Evolutionary conservation across 2,329 filamentous ascomycete species (phyloP), one percentile per base, ranked within the genome.

Genomic region (Delphinella strobiligena): DNA sequence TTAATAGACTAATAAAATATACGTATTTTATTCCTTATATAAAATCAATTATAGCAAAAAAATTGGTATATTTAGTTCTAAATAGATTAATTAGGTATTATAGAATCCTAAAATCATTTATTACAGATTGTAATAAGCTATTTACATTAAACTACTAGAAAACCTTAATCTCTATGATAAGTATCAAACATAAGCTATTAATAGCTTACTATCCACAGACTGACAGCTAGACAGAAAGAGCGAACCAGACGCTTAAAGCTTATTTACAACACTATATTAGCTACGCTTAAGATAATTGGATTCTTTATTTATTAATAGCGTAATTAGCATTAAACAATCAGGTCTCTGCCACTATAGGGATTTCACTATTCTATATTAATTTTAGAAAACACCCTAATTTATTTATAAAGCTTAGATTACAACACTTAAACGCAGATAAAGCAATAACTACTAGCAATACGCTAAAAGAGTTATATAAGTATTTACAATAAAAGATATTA

Each of bases 171-270:
- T 34, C 19, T 38, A 37, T 15, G 18, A 38, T 49, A 12, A 42
- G 46, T 19, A 51, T 55, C 8, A 37, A 50, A 36, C 30, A 43
- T 19, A 45, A 48, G 17, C 43, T 52, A 2, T 53, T 42, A 3
- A 57, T 49, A 11, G 43, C 47, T n/a, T 54, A 49, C 38, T 45
- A 59, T 38, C 41, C 43, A 4, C 27, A 55, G 40, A 55, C 48
- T 2, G 46, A 58, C 40, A 41, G 51, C 9, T 39, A 53, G 41
- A 57, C 45, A 2, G 49, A 58, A 43, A 42, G 45, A 14, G 30
- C 41, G 2, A 58, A 58, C 37, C 31, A 51, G 34, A 44, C 42
- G 5, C 40, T 55, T 12, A 44, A 55, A 35, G 14, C 31, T 9
- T 57, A 54, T 35, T 42, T 58, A 18, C 36, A 40, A 30, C 33